Conservation (phyloP, 2,329 filamentous ascomycete species). For the Diplodia mutila region DNA sequence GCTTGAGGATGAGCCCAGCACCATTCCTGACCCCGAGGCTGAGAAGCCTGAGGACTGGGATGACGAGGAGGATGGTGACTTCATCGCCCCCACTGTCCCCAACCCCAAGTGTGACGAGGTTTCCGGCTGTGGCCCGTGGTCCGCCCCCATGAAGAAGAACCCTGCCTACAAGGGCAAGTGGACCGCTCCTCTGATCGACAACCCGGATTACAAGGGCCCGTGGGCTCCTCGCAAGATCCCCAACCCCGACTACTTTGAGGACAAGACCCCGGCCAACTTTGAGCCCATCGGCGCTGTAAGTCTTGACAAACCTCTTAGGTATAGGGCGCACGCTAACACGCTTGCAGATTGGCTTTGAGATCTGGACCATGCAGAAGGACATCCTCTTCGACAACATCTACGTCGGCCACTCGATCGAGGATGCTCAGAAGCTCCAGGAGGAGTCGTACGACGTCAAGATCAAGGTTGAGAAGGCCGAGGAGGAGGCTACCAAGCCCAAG, state of each 20-base stretch:
- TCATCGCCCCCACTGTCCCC: constrained; percentile 83
- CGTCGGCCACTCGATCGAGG: constrained; percentile 94
- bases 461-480: constrained; percentile 76
- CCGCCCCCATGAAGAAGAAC: constrained; percentile 90
- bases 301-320: constrained; percentile 35
- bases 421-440: constrained; percentile 84
- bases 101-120: constrained; percentile 96
- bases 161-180: constrained; percentile 99
- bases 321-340: constrained; percentile 29
- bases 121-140: constrained; percentile 93
- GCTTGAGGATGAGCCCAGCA: constrained; percentile 85
- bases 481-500: constrained; percentile 81
- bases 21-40: constrained; percentile 88
- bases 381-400: constrained; percentile 99
- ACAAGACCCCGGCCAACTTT: constrained; percentile 94
- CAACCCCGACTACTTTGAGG: constrained; percentile 96
- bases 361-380: constrained; percentile 99
- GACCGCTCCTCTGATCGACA: constrained; percentile 89
- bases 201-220: constrained; percentile 95
- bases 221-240: constrained; percentile 96
- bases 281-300: constrained; percentile 96
- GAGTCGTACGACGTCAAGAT: constrained; percentile 92
- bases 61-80: constrained; percentile 99
- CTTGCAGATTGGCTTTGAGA: constrained; percentile 88
- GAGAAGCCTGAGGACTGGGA: constrained; percentile 99